Percentiles rank a stretch among this genome's conserved stretches.
Evolutionary conservation across 2,329 filamentous ascomycete genomes (phyloP).

Genomic region (Colletotrichum sp.): DNA sequence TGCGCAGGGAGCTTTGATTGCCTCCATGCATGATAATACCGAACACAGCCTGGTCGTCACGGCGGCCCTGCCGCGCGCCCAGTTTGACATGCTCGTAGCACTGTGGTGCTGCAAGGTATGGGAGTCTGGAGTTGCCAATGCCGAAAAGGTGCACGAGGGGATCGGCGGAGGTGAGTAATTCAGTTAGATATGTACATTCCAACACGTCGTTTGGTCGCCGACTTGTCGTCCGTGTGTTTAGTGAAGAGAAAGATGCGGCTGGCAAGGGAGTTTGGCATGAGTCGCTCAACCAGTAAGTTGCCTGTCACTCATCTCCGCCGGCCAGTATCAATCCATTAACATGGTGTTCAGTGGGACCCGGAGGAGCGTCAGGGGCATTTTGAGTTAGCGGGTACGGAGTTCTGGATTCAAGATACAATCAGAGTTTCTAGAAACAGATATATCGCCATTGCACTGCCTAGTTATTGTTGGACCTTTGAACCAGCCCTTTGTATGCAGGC

Average conservation of each 20-base stretch:
- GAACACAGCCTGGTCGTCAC: neutral
- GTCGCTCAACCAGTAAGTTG: neutral
- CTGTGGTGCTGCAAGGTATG: neutral
- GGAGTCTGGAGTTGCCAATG: neutral
- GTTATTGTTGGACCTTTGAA: too few relatives aligned
- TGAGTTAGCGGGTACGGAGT: too few relatives aligned
- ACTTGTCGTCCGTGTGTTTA: neutral
- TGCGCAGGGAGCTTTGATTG: neutral
- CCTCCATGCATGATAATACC: neutral
- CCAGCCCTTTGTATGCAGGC: too few relatives aligned
- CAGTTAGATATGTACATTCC: too few relatives aligned
- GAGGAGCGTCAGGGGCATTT: too few relatives aligned
- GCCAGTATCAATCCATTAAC: too few relatives aligned
- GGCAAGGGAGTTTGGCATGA: neutral
- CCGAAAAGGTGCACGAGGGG: neutral
- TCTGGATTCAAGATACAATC: too few relatives aligned
- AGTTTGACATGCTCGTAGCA: slow-evolving; percentile 1
- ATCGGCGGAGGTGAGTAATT: neutral
- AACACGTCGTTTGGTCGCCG: neutral
- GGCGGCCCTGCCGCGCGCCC: neutral
- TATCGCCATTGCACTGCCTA: too few relatives aligned
- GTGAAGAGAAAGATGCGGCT: neutral
- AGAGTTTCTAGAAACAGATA: too few relatives aligned
- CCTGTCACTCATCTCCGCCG: too few relatives aligned
- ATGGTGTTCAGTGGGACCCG: too few relatives aligned